Conservation (phyloP, 2,329 filamentous ascomycete genomes). For the Tolypocladium inflatum region DNA sequence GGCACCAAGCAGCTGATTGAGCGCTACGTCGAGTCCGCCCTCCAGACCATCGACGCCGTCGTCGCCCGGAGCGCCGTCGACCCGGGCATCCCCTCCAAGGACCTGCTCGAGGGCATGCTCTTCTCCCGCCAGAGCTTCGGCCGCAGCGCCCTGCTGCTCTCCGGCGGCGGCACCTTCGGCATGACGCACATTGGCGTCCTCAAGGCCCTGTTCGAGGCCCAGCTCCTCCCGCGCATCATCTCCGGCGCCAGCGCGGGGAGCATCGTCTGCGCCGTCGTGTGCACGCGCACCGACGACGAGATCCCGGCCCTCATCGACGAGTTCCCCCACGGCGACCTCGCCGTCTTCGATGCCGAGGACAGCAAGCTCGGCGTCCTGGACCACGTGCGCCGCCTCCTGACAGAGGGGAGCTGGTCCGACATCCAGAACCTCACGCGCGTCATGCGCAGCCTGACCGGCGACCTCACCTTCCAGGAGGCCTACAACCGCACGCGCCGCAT, state of each 20-base stretch:
- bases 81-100: constrained; percentile 47
- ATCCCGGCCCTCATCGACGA: constrained; percentile 58
- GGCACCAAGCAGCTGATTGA: constrained; percentile 86
- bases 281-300: constrained; percentile 68
- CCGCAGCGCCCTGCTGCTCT: constrained; percentile 73
- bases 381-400: constrained; percentile 64
- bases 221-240: constrained; percentile 73
- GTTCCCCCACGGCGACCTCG: constrained; percentile 72
- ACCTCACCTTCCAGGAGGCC: constrained; percentile 90
- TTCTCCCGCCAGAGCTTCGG: constrained; percentile 72
- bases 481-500: constrained; percentile 91
- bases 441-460: constrained; percentile 71
- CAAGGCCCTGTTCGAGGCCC: constrained; percentile 67
- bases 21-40: constrained; percentile 70
- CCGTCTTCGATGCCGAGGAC: constrained; percentile 62
- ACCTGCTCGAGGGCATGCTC: constrained; percentile 58
- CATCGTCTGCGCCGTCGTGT: constrained; percentile 75
- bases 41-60: constrained; percentile 63
- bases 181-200: constrained; percentile 89
- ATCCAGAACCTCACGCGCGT: constrained; percentile 72
- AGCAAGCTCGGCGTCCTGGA: constrained; percentile 53
- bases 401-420: constrained; percentile 77
- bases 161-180: constrained; percentile 80
- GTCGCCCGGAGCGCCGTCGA: constrained; percentile 49
- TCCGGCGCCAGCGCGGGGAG: constrained; percentile 82